Evolutionary conservation across 164 flowering plant genomes (phyloP), one percentile per base, ranked within the genome.

Genomic region (Piper betle): DNA sequence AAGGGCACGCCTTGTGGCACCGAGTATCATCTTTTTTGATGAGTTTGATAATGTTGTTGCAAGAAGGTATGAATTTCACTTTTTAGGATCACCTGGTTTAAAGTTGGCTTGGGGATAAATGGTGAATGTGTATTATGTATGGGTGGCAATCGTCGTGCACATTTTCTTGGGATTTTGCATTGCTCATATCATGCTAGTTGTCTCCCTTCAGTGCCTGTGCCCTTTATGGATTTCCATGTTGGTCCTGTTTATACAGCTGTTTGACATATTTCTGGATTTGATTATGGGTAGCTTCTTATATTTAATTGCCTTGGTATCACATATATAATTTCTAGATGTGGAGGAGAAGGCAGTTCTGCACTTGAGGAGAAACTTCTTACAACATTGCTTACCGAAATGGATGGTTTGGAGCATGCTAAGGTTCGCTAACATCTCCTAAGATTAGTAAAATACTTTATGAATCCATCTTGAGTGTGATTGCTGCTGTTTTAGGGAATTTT

Each of bases 301-400:
- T 43, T 43, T 43, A 43, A 6, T 1, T 8, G 12, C 50, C 12
- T 15, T 43, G 12, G 12, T 8, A 43, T 15, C 12, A 15, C 12
- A 43, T 43, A 43, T 8, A n/a, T n/a, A n/a, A 19, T 52, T 61
- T 20, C 38, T 41, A 50, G 62, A 10, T 20, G 41, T 66, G 66
- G 69, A 74, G 86, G 91, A 64, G 90, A 83, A 62, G 72, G 70
- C 66, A 87, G 72, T 37, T 53, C 40, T 43, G 58, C 79, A 25
- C 85, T 87, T 18, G 95, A 87, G 58, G 99, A 94, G 84, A 86
- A 97, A 68, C 95, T 94, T 68, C 71, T 94, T 19, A 82, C 97
- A 57, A 94, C 96, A 13, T 70, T 94, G 75, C 79, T 94, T 42
- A 91, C 99, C 37, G 99, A 94, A 77, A 94, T 91, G 96, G 99